Evolutionary conservation across 2,329 filamentous ascomycete species (phyloP).

Genomic region (Pseudogymnoascus sp.): DNA sequence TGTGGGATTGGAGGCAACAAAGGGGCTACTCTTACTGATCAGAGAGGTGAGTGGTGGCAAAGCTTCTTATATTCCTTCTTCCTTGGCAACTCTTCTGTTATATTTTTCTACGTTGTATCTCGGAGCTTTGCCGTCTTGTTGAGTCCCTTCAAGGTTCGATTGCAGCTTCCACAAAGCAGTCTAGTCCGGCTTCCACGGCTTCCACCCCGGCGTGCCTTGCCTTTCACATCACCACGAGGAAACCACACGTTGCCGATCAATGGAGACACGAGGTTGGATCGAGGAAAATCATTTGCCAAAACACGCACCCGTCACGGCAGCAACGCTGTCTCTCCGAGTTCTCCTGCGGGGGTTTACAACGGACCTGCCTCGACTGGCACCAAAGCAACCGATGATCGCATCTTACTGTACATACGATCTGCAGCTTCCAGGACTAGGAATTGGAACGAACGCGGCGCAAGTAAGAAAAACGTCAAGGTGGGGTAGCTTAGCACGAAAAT

Average conservation of each 20-base stretch:
- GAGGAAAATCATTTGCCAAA: neutral
- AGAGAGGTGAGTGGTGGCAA: neutral
- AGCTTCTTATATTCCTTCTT: neutral
- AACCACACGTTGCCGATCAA: neutral
- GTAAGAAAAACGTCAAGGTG: neutral
- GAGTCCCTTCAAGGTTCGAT: neutral
- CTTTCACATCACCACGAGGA: neutral
- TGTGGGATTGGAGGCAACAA: neutral
- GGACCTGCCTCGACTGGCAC: neutral
- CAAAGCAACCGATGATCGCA: neutral
- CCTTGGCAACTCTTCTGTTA: neutral
- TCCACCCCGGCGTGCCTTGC: neutral
- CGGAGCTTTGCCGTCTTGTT: neutral
- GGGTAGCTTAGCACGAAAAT: neutral
- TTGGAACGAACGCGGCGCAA: neutral
- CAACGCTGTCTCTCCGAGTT: neutral
- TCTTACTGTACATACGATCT: neutral
- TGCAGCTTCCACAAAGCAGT: neutral
- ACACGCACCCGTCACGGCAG: neutral
- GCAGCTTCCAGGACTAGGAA: neutral
- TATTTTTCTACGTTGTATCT: neutral
- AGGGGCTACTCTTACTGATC: neutral
- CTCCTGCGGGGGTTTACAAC: neutral
- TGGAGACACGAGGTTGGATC: neutral
- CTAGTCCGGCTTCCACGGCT: slow-evolving; percentile 5